A percentile compares a stretch with the other conserved stretches of the same genome.
These are phyloP conservation scores for Aspergillus candidus DNA, from an alignment of 2,329 filamentous ascomycete species.

Conservation along the genomic window DNA sequence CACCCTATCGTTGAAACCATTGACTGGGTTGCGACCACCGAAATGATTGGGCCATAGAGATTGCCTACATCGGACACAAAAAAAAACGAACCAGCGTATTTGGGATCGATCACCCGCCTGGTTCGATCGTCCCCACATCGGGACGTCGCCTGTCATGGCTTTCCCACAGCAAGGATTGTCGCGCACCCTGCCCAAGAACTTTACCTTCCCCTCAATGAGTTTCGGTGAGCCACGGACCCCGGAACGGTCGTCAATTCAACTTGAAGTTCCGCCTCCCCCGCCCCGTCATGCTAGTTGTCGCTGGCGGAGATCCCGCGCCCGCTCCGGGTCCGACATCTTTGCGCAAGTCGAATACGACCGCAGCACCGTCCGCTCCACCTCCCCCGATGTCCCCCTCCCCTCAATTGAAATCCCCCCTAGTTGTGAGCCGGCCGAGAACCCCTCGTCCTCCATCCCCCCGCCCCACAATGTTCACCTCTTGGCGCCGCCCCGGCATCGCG, in stretches of 20 bases:
- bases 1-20: too few relatives aligned
- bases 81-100: background rate
- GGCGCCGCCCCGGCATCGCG: conserved; percentile 34
- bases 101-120: too few relatives aligned
- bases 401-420: conserved; percentile 37
- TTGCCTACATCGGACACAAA: background rate
- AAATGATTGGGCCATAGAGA: too few relatives aligned
- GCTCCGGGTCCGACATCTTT: conserved; percentile 33
- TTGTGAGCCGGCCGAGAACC: conserved; percentile 21
- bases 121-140: background rate
- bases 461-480: conserved; percentile 31
- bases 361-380: conserved; percentile 28
- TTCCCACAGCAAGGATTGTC: conserved; percentile 36
- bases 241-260: conserved; percentile 33
- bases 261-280: conserved; percentile 40
- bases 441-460: conserved; percentile 19
- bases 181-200: conserved; percentile 44
- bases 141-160: conserved; percentile 27
- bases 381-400: conserved; percentile 37
- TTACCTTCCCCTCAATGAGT: conserved; percentile 35
- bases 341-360: conserved; percentile 28
- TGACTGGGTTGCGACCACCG: too few relatives aligned
- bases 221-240: conserved; percentile 38
- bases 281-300: conserved; percentile 41
- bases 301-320: conserved; percentile 35